A percentile compares a stretch with the other conserved stretches of the same genome.
Evolutionary conservation across 31 red algal species (phyloP).

Genomic region (Porphyra umbilicalis): DNA sequence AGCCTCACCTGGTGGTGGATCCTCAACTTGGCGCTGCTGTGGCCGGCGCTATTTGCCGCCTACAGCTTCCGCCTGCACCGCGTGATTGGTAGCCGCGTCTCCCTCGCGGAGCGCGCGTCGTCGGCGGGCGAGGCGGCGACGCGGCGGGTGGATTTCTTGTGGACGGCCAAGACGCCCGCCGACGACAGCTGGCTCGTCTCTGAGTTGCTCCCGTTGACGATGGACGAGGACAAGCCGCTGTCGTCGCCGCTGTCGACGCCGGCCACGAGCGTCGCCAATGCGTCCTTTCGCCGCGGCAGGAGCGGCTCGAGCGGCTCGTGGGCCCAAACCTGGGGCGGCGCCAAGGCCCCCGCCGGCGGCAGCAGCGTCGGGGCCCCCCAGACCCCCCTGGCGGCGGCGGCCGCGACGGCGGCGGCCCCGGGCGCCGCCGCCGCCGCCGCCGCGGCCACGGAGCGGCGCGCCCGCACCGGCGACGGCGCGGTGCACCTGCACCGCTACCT

Average conservation of each 20-base stretch:
- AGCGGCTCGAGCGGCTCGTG: too few species aligned
- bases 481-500: conserved; percentile 65
- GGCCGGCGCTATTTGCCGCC: conserved; percentile 45
- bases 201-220: conserved; percentile 44
- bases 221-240: too few species aligned
- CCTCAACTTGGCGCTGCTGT: conserved; percentile 41
- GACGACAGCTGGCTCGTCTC: conserved; percentile 66
- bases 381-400: too few species aligned
- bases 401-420: too few species aligned
- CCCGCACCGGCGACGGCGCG: conserved; percentile 19
- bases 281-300: too few species aligned
- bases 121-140: conserved; percentile 30
- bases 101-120: conserved; percentile 47
- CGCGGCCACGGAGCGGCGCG: too few species aligned
- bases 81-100: conserved; percentile 54
- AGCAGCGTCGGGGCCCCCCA: too few species aligned
- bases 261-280: too few species aligned
- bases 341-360: too few species aligned
- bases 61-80: conserved; percentile 49
- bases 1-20: conserved; percentile 25
- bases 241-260: too few species aligned
- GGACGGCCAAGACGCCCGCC: conserved; percentile 56
- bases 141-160: conserved; percentile 46
- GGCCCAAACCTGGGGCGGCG: too few species aligned
- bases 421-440: too few species aligned